These are phyloP conservation scores for Yamadazyma epiphylla DNA, from an alignment of 1,139 yeast species.

Conservation along the genomic window DNA sequence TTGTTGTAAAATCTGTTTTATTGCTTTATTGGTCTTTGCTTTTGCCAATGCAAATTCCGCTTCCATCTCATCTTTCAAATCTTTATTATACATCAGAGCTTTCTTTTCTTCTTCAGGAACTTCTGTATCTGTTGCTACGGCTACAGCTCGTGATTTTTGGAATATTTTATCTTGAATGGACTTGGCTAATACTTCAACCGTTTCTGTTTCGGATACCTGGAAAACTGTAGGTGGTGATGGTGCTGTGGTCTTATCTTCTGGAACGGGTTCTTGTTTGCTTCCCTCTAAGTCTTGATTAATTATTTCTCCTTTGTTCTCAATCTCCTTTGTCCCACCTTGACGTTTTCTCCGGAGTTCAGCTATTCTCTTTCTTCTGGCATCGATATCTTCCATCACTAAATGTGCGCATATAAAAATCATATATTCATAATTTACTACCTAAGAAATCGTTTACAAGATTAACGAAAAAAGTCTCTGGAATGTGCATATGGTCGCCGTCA, in stretches of 20 bases:
- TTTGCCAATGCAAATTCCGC: conserved; percentile 25
- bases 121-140: conserved; percentile 4
- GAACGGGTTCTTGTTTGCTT: neutral
- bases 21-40: conserved; percentile 24
- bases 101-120: conserved; percentile 2
- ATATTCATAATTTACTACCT: conserved; percentile 14
- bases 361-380: conserved; percentile 13
- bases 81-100: conserved; percentile 12
- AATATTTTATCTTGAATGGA: conserved; percentile 22
- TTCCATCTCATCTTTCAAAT: conserved; percentile 28
- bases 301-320: neutral
- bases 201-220: conserved; percentile 16
- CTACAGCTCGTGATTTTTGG: conserved; percentile 14
- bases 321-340: neutral
- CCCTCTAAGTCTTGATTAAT: neutral
- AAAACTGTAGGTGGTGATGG: neutral
- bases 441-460: conserved; percentile 34
- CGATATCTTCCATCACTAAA: conserved; percentile 7
- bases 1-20: conserved; percentile 13
- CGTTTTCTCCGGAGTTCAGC: conserved; percentile 7
- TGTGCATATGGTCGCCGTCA: conserved; percentile 66
- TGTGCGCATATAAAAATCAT: neutral
- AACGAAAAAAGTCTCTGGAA: conserved; percentile 46
- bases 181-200: conserved; percentile 25
- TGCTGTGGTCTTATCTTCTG: too few species aligned